Conservation (phyloP, 345 rosid species). For the Punica granatum region DNA sequence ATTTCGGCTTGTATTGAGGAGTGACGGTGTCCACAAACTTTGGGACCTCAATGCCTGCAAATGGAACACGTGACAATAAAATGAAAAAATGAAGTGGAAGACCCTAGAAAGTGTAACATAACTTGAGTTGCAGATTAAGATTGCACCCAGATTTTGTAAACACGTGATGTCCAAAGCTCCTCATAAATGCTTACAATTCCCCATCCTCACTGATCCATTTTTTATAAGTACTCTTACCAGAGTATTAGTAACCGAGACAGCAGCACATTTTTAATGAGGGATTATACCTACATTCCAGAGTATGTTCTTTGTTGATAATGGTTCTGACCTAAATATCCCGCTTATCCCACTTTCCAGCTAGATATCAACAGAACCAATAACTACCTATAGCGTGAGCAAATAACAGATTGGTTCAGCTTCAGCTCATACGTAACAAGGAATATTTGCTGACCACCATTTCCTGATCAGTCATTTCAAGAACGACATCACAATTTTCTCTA, state of each 20-base stretch:
- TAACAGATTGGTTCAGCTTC: neutral
- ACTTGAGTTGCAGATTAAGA: no score
- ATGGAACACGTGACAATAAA: neutral
- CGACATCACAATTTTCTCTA: neutral
- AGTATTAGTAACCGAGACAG: neutral
- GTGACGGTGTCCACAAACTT: slow-evolving; percentile 83
- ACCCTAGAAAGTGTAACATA: no score
- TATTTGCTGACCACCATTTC: no score
- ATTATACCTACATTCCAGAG: neutral
- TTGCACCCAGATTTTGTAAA: no score
- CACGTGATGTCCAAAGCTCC: no score
- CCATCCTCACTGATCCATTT: neutral
- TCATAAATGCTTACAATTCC: no score
- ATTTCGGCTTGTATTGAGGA: slow-evolving; percentile 89
- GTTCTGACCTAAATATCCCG: neutral
- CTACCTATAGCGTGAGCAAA: neutral
- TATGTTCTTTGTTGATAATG: neutral
- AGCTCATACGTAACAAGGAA: neutral
- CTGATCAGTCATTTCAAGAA: no score
- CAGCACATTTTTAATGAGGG: neutral
- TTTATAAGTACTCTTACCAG: neutral
- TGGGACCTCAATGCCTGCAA: slow-evolving; percentile 79
- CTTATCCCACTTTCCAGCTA: neutral
- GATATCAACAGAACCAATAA: neutral
- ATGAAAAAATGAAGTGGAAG: neutral